Evolutionary conservation across 768 basidiomycete species (phyloP).

Genomic region (Kwoniella shandongensis): DNA sequence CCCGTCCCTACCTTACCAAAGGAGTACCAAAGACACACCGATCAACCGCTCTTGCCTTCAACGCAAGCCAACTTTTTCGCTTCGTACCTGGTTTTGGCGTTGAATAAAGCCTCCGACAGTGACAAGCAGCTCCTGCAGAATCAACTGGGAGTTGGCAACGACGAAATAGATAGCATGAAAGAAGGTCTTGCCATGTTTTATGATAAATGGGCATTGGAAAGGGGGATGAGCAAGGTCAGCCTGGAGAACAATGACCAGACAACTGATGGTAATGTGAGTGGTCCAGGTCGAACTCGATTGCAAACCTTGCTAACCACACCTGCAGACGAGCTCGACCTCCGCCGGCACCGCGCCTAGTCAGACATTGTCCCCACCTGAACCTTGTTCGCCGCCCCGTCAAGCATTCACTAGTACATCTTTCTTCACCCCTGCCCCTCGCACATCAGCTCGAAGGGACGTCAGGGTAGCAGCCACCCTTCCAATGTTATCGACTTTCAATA

Average conservation of each 20-base stretch:
- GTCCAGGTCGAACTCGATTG: not conserved
- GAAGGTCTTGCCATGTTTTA: constrained; percentile 25
- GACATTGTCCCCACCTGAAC: not conserved
- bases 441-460: not conserved
- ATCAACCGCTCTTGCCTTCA: constrained; percentile 2
- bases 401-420: constrained; percentile 10
- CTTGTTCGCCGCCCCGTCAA: constrained; percentile 11
- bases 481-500: not conserved
- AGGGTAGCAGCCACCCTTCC: not conserved
- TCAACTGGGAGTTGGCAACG: constrained; percentile 19
- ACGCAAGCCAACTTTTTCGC: constrained; percentile 23
- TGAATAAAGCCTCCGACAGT: constrained; percentile 10
- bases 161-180: constrained; percentile 11
- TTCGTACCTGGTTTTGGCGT: constrained; percentile 12
- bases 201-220: constrained; percentile 33
- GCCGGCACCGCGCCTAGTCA: not conserved
- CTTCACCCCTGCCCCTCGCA: constrained; percentile 24
- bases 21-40: constrained; percentile 18
- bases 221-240: constrained; percentile 26
- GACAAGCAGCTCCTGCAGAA: constrained; percentile 5
- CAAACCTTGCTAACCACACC: not conserved
- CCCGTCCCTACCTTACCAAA: constrained; percentile 29
- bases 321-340: constrained; percentile 5
- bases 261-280: constrained; percentile 4
- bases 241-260: constrained; percentile 16